These are phyloP conservation scores for Cytidiella melzeri DNA, from an alignment of 768 basidiomycete species.

Conservation along the genomic window DNA sequence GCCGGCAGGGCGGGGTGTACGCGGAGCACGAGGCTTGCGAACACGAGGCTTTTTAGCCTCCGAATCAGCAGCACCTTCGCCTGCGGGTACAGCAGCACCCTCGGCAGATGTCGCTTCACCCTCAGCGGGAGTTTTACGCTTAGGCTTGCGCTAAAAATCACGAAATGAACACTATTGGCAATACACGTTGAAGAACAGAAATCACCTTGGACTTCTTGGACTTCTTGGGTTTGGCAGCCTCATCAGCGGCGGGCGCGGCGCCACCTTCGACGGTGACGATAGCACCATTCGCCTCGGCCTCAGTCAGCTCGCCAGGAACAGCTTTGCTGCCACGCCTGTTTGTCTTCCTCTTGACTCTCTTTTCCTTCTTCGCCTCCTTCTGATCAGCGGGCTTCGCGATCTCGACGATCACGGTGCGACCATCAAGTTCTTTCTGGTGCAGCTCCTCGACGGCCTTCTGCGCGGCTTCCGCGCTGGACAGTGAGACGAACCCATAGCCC, in stretches of 20 bases:
- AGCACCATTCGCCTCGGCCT: slow-evolving; percentile 84
- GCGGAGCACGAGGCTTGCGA: slow-evolving; percentile 54
- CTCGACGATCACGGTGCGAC: slow-evolving; percentile 85
- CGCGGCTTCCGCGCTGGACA: slow-evolving; percentile 75
- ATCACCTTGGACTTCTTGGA: slow-evolving; percentile 69
- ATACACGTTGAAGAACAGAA: slow-evolving; percentile 20
- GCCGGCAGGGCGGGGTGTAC: slow-evolving; percentile 62
- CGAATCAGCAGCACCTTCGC: slow-evolving; percentile 22
- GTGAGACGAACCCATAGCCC: slow-evolving; percentile 90
- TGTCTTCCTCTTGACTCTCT: slow-evolving; percentile 70
- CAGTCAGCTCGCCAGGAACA: slow-evolving; percentile 84
- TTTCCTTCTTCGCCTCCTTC: slow-evolving; percentile 83
- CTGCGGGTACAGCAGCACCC: slow-evolving; percentile 21
- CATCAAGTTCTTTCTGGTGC: slow-evolving; percentile 85
- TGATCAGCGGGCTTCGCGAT: slow-evolving; percentile 87
- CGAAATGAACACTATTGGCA: too few relatives aligned
- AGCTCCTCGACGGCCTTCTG: slow-evolving; percentile 81
- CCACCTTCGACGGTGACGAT: slow-evolving; percentile 44
- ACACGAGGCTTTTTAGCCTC: slow-evolving; percentile 39
- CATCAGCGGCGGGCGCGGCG: slow-evolving; percentile 43
- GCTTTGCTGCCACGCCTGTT: slow-evolving; percentile 84
- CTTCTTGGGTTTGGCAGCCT: slow-evolving; percentile 65
- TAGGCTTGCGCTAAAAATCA: slow-evolving; percentile 39
- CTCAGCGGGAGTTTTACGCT: slow-evolving; percentile 29
- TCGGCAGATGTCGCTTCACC: slow-evolving; percentile 19